Conservation (phyloP, 2,329 filamentous ascomycete species). For the Graphilbum sp. region DNA sequence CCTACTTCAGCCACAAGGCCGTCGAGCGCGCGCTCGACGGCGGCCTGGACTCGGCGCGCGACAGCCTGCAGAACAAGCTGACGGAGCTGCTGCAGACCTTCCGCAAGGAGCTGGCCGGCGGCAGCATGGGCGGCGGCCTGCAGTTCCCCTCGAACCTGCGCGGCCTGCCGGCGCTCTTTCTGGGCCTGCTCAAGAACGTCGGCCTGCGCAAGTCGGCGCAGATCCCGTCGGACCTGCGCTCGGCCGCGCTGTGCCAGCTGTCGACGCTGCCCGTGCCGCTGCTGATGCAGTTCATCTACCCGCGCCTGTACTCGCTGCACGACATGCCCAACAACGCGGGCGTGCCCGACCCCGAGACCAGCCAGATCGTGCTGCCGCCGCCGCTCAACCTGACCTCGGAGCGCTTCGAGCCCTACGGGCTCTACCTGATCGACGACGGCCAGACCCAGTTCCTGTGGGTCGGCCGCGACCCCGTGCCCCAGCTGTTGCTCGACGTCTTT, state of each 20-base stretch:
- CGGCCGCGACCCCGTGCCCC: slow-evolving; percentile 79
- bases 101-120: slow-evolving; percentile 88
- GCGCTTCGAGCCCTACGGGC: slow-evolving; percentile 69
- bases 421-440: slow-evolving; percentile 93
- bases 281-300: slow-evolving; percentile 85
- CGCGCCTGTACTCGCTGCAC: slow-evolving; percentile 69
- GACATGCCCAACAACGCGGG: slow-evolving; percentile 95
- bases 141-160: slow-evolving; percentile 90
- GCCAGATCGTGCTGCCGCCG: slow-evolving; percentile 76
- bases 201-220: slow-evolving; percentile 84
- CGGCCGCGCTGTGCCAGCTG: slow-evolving; percentile 81
- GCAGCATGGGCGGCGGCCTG: slow-evolving; percentile 86
- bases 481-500: slow-evolving; percentile 80
- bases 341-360: slow-evolving; percentile 67
- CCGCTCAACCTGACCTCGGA: slow-evolving; percentile 77
- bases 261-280: slow-evolving; percentile 84
- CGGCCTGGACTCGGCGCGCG: slow-evolving; percentile 77
- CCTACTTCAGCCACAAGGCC: slow-evolving; percentile 94
- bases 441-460: slow-evolving; percentile 98
- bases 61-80: slow-evolving; percentile 80
- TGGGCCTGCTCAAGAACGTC: slow-evolving; percentile 91
- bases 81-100: slow-evolving; percentile 89
- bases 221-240: slow-evolving; percentile 85
- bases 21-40: slow-evolving; percentile 70
- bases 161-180: slow-evolving; percentile 74